Evolutionary conservation across 176 grass and related monocot genomes (phyloP).

Genomic region (Oryza longistaminata): DNA sequence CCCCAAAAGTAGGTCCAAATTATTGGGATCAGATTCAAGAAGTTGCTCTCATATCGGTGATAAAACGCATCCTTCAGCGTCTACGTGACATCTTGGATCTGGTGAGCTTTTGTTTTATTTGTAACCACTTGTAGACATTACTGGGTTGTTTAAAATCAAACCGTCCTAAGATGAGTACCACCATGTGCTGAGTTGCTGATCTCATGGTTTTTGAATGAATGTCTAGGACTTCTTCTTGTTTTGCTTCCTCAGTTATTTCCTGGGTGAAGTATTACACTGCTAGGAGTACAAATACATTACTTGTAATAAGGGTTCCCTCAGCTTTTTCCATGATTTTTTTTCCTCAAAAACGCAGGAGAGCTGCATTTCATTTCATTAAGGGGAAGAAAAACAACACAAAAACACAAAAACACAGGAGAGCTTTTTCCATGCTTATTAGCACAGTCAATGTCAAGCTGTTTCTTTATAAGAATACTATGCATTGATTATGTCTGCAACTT

Average conservation of each 20-base stretch:
- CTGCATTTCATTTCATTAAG: no score
- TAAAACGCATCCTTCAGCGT: slow-evolving; percentile 69
- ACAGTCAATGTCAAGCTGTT: slow-evolving; percentile 16
- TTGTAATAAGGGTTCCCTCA: neutral
- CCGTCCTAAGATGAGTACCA: neutral
- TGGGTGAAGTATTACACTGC: neutral
- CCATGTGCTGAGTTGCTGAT: no score
- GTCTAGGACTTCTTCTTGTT: slow-evolving; percentile 33
- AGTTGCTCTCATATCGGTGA: slow-evolving; percentile 77
- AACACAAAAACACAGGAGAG: no score
- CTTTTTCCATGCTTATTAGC: slow-evolving; percentile 21
- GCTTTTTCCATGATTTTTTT: neutral
- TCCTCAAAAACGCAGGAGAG: no score
- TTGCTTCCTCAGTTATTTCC: slow-evolving; percentile 25
- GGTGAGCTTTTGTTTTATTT: slow-evolving; percentile 53
- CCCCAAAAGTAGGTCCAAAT: slow-evolving; percentile 63
- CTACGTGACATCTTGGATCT: slow-evolving; percentile 71
- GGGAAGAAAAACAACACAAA: no score
- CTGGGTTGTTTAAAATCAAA: neutral
- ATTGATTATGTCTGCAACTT: slow-evolving; percentile 6
- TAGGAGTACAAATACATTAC: neutral
- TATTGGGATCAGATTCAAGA: slow-evolving; percentile 99
- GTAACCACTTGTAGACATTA: slow-evolving; percentile 24
- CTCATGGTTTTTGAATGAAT: neutral
- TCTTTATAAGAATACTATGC: slow-evolving; percentile 23